phyloP scores from a whole-genome alignment of 441 rosid species.

The Adansonia rubrostipa region DNA sequence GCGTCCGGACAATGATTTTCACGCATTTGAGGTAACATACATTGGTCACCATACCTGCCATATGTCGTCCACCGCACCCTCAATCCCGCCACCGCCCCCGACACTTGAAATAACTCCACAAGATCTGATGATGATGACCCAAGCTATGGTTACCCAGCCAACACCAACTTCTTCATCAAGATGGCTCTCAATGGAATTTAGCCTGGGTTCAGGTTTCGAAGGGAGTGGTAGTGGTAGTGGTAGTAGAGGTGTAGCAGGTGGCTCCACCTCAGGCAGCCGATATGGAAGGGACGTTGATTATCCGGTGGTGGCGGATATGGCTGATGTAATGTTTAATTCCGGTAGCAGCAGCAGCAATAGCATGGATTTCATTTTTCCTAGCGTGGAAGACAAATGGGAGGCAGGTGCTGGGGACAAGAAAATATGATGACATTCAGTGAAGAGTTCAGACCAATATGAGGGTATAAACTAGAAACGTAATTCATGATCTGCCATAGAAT shows the following conservation, averaged over 20 bases:
- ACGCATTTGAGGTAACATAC: conserved; percentile 62
- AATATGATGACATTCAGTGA: no score
- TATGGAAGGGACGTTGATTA: conserved; percentile 36
- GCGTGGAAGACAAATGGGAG: conserved; percentile 19
- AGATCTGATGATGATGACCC: conserved; percentile 27
- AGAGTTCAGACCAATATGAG: background rate
- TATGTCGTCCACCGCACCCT: conserved; percentile 63
- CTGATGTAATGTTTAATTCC: conserved; percentile 61
- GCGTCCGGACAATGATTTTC: conserved; percentile 64
- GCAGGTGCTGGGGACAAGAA: no score
- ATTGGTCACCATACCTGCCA: conserved; percentile 72
- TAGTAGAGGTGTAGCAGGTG: conserved; percentile 30
- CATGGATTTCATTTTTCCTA: conserved; percentile 63
- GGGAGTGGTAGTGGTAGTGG: conserved; percentile 22
- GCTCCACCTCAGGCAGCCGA: conserved; percentile 32
- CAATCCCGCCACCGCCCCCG: conserved; percentile 28
- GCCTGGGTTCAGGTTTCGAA: conserved; percentile 18
- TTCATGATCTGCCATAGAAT: background rate
- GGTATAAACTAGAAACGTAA: background rate
- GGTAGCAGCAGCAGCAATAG: conserved; percentile 61
- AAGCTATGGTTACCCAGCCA: conserved; percentile 13
- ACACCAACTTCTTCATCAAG: conserved; percentile 20
- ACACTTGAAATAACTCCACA: background rate
- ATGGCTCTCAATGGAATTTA: conserved; percentile 40
- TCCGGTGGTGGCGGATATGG: conserved; percentile 53